Base-by-base conservation (phyloP, 371 early-diverging fungal species). In the Fennellomyces sp. region DNA sequence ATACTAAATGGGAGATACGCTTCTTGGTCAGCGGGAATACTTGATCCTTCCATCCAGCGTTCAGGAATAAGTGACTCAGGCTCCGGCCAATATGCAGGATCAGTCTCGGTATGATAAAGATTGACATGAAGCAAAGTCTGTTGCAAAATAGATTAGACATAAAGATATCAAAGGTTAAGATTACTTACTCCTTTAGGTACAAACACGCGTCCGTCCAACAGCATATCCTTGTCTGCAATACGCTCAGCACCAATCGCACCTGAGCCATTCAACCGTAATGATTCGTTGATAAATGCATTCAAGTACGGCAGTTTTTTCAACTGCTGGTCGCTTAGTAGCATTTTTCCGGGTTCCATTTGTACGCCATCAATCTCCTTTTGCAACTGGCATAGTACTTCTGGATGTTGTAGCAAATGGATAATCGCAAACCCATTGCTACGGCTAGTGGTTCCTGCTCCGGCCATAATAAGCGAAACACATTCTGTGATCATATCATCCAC, bases 371-470 rank as follows among this genome's bases (percentile, higher is more conserved):
- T 55, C 49, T 75, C 79, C 5, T 55, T 58, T n/a, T 54, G 60
- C 2, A 79, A 58, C 35, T 66, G 64, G 5, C 51, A 52, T n/a
- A 70, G 47, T 3, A 35, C 57, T 6, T 50, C 58, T 5, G 78
- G 75, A 13, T 70, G 36, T 13, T 58, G 56, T 2, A 74, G 47
- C 3, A 78, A 45, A 15, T 70, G 64, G 5, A 69, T 47, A 11
- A 78, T 19, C 2, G 60, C 52, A 56, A 75, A 78, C 21, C 73
- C 72, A 1, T 65, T 60, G 0, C 71, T 70, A 33, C 70, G 72
- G 39, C 68, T 64, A 3, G 70, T 66, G 0, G 78, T 78, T 28
- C 74, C 78, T 2, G 70, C 65, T 28, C 78, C 78, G 25, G 78
- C 78, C 27, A 76, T 58, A 35, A 76, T 57, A 52, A 73, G 71